These are phyloP conservation scores for Pyricularia pennisetigena DNA, from an alignment of 2,329 filamentous ascomycete genomes.

Conservation along the genomic window DNA sequence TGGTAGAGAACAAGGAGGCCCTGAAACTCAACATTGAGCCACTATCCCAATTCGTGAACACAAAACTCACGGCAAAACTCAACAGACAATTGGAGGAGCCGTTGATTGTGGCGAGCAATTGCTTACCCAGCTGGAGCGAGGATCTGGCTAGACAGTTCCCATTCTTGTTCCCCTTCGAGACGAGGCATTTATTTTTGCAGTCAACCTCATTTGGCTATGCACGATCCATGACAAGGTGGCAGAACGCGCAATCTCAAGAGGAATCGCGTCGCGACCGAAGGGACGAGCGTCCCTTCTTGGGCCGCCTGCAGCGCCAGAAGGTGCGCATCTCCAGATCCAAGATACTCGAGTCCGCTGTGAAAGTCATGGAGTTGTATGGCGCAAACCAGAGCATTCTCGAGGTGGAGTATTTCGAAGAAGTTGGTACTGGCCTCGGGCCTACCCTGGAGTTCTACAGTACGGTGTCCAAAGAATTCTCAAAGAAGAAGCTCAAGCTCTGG, in stretches of 20 bases:
- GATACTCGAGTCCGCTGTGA: conserved; percentile 91
- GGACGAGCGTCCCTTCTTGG: conserved; percentile 85
- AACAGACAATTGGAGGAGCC: conserved; percentile 96
- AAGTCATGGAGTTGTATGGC: conserved; percentile 98
- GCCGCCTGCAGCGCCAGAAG: conserved; percentile 87
- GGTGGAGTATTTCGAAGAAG: conserved; percentile 98
- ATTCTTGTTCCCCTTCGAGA: conserved; percentile 97
- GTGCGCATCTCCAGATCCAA: conserved; percentile 94
- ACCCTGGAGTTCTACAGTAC: conserved; percentile 98
- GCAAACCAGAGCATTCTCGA: conserved; percentile 94
- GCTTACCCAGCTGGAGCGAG: conserved; percentile 90
- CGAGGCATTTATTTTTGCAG: conserved; percentile 89
- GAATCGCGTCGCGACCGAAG: conserved; percentile 75
- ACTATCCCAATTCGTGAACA: conserved; percentile 92
- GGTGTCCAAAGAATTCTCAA: conserved; percentile 93
- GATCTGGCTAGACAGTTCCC: conserved; percentile 89
- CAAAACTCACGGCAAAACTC: conserved; percentile 93
- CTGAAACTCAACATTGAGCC: conserved; percentile 71
- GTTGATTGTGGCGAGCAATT: conserved; percentile 92
- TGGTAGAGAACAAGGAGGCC: conserved; percentile 65
- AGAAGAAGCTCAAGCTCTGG: conserved; percentile 96
- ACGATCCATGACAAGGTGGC: conserved; percentile 94
- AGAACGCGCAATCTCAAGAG: conserved; percentile 75
- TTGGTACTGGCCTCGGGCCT: conserved; percentile 89
- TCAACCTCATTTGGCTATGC: conserved; percentile 98